Conservation (phyloP, 305 asterid species). For the Fraxinus floribunda region DNA sequence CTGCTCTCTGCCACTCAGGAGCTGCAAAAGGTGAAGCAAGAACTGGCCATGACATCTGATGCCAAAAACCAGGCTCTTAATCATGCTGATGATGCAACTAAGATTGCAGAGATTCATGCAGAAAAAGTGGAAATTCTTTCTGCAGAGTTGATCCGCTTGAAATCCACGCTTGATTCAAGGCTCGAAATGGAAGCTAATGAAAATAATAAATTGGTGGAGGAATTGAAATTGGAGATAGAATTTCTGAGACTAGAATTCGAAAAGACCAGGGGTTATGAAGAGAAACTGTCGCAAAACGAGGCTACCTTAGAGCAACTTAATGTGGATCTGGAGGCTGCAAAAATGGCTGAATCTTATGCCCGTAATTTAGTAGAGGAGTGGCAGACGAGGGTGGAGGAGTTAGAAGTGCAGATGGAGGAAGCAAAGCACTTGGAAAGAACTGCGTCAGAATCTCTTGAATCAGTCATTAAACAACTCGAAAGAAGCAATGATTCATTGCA, state of each 20-base stretch:
- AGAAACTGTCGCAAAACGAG: conserved; percentile 65
- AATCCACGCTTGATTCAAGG: conserved; percentile 62
- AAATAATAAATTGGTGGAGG: conserved; percentile 53
- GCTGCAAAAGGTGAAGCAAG: conserved; percentile 73
- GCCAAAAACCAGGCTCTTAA: conserved; percentile 86
- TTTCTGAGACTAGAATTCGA: conserved; percentile 57
- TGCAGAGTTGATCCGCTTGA: conserved; percentile 66
- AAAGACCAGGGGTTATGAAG: conserved; percentile 50
- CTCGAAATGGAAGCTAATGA: conserved; percentile 55
- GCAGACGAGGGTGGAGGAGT: conserved; percentile 63
- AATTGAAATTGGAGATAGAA: conserved; percentile 59
- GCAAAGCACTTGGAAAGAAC: conserved; percentile 83
- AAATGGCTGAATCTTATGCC: conserved; percentile 81
- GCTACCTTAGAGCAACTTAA: conserved; percentile 69
- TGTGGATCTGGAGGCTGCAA: conserved; percentile 92
- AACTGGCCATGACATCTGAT: conserved; percentile 59
- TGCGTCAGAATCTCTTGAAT: conserved; percentile 78
- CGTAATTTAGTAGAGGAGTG: conserved; percentile 72
- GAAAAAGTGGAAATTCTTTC: conserved; percentile 72
- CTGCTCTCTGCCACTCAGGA: conserved; percentile 72
- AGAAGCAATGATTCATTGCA: conserved; percentile 72
- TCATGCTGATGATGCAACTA: conserved; percentile 88
- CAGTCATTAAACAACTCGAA: conserved; percentile 79
- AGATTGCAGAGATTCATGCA: conserved; percentile 74
- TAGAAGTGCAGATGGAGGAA: conserved; percentile 58